A percentile compares a stretch with the other conserved stretches of the same genome.
Evolutionary conservation across 2,329 filamentous ascomycete species (phyloP).

Genomic region (Diplodia seriata): DNA sequence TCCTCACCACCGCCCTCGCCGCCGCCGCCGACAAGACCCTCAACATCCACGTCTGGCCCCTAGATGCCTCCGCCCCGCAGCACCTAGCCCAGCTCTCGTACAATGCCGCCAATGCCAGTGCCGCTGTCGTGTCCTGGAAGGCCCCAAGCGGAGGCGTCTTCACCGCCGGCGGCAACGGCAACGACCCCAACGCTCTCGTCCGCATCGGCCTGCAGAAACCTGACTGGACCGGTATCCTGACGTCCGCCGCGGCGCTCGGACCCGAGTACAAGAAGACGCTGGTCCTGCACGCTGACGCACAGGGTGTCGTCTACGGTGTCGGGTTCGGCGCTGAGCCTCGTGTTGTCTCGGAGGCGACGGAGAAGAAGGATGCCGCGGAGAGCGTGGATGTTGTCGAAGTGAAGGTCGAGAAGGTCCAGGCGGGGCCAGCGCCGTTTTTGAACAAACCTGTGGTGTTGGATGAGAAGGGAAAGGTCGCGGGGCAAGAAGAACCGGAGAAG

Average conservation of each 20-base stretch:
- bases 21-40: slow-evolving; percentile 41
- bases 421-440: slow-evolving; percentile 52
- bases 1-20: slow-evolving; percentile 56
- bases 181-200: slow-evolving; percentile 46
- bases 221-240: slow-evolving; percentile 56
- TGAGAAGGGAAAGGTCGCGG: slow-evolving; percentile 60
- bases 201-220: slow-evolving; percentile 52
- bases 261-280: slow-evolving; percentile 53
- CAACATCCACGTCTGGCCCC: slow-evolving; percentile 48
- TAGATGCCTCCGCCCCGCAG: slow-evolving; percentile 39
- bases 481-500: slow-evolving; percentile 55
- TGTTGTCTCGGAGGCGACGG: slow-evolving; percentile 8
- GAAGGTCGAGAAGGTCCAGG: slow-evolving; percentile 49
- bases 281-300: slow-evolving; percentile 52
- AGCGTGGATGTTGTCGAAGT: slow-evolving; percentile 50
- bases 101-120: slow-evolving; percentile 44
- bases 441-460: slow-evolving; percentile 64
- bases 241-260: slow-evolving; percentile 53
- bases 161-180: slow-evolving; percentile 34
- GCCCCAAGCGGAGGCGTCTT: slow-evolving; percentile 43
- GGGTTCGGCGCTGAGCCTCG: slow-evolving; percentile 51
- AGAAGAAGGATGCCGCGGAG: neutral
- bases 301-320: slow-evolving; percentile 54
- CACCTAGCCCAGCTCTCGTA: slow-evolving; percentile 42
- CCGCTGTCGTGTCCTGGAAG: slow-evolving; percentile 48